These are phyloP conservation scores for Boletus vinaceobasis DNA, from an alignment of 768 basidiomycete genomes.

Conservation along the genomic window DNA sequence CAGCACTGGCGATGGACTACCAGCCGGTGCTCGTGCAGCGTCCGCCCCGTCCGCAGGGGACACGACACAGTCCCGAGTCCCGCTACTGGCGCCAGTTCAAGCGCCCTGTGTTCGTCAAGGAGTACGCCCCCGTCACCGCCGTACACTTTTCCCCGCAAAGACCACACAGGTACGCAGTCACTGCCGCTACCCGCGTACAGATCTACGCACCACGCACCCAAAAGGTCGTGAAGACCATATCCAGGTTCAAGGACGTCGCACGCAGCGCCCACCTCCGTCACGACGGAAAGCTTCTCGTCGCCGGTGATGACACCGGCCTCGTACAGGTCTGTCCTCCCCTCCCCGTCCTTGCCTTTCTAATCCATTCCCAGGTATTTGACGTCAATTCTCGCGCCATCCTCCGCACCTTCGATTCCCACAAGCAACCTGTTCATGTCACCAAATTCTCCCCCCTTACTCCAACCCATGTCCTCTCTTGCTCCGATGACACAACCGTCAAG, in stretches of 20 bases:
- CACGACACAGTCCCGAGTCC: slow-evolving; percentile 70
- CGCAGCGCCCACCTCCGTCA: slow-evolving; percentile 82
- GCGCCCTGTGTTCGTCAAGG: slow-evolving; percentile 91
- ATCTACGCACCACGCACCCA: slow-evolving; percentile 96
- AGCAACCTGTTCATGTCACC: slow-evolving; percentile 93
- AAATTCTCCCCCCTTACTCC: slow-evolving; percentile 82
- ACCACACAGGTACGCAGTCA: slow-evolving; percentile 95
- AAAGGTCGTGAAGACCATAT: slow-evolving; percentile 93
- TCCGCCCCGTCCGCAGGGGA: slow-evolving; percentile 53
- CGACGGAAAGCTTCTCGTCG: slow-evolving; percentile 94
- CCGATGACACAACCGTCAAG: slow-evolving; percentile 92
- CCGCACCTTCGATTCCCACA: slow-evolving; percentile 87
- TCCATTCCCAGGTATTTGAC: slow-evolving; percentile 74
- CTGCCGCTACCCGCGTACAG: slow-evolving; percentile 89
- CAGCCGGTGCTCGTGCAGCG: slow-evolving; percentile 65
- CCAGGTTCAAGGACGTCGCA: slow-evolving; percentile 95
- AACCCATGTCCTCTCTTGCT: slow-evolving; percentile 88
- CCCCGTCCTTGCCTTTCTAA: not conserved
- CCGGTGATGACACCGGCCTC: slow-evolving; percentile 91
- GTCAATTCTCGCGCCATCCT: slow-evolving; percentile 90
- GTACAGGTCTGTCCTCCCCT: slow-evolving; percentile 50
- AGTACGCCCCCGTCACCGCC: slow-evolving; percentile 94
- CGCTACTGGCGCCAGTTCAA: slow-evolving; percentile 86
- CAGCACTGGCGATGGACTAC: slow-evolving; percentile 59
- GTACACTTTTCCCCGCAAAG: slow-evolving; percentile 85